Conservation (phyloP, 2,329 filamentous ascomycete genomes). For the Setomelanomma holmii region DNA sequence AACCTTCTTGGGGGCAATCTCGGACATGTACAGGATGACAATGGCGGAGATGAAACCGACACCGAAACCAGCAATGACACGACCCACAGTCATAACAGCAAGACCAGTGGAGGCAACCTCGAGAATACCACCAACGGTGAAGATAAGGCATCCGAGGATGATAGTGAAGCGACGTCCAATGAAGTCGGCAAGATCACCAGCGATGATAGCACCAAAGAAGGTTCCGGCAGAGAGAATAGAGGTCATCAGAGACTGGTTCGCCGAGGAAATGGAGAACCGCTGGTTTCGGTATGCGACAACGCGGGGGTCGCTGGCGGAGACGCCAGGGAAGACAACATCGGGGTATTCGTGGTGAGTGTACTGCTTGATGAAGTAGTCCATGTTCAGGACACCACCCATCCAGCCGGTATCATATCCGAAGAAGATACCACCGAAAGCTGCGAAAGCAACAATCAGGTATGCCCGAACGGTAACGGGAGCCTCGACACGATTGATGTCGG, state of each 20-base stretch:
- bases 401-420: conserved; percentile 83
- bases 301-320: conserved; percentile 65
- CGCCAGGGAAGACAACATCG: conserved; percentile 48
- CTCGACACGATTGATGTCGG: conserved; percentile 64
- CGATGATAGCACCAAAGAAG: conserved; percentile 73
- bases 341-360: conserved; percentile 44
- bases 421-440: conserved; percentile 63
- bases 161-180: conserved; percentile 71
- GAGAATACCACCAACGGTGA: conserved; percentile 61
- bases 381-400: conserved; percentile 70
- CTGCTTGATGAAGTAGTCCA: conserved; percentile 49
- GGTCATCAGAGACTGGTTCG: conserved; percentile 66
- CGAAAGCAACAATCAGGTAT: conserved; percentile 57
- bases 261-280: conserved; percentile 37
- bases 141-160: conserved; percentile 68
- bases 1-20: conserved; percentile 74
- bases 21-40: conserved; percentile 75
- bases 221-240: conserved; percentile 80
- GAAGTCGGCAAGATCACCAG: conserved; percentile 65
- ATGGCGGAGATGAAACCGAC: conserved; percentile 75
- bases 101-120: conserved; percentile 69
- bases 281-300: conserved; percentile 65
- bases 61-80: conserved; percentile 76
- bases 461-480: conserved; percentile 58
- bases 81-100: conserved; percentile 71